Base-by-base conservation (phyloP, 805 yeast species). In the Candida easanensis region DNA sequence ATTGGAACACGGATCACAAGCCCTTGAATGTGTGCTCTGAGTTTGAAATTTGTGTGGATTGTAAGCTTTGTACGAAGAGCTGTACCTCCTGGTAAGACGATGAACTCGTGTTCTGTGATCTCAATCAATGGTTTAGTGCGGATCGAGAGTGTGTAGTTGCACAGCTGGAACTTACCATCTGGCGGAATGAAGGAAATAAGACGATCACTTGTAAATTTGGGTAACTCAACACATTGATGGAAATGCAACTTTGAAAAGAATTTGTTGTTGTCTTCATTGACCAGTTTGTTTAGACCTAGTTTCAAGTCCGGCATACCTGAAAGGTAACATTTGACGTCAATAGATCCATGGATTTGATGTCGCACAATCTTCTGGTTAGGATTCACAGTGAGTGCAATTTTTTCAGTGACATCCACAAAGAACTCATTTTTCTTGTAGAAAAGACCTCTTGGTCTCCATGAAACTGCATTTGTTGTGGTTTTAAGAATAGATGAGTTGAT, bases 381-480 rank as follows among this genome's bases (percentile, higher is more conserved):
- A 55, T 79, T 85, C 58, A 86, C 80, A 38, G 80, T 68, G 67
- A 88, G 78, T 48, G 82, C 81, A 32, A 88, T 73, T 18, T 73
- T 73, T 59, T 90, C 98, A 22, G 83, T 75, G 25, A 89, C 88
- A 63, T 90, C 96, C 51, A 90, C 74, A 57, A 88, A 90, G 41
- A 93, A 82, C 66, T 90, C 97, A 64, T 90, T 90, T 60, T 88
- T 89, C 53, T 83, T 80, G 64, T 90, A 90, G 51, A 76, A 77
- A 19, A 90, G 87, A 10, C 97, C 97, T 50, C 86, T 93, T 32
- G 91, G 86, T 62, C 98, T 78, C 97, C 97, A 90, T 19, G 91
- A 82, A 4, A 90, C 80, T 11, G 85, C 77, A 56, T 80, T 83
- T 10, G 89, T 84, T 15, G 89, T 77, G 0, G 95, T 82, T 50